phyloP scores from a whole-genome alignment of 2,329 filamentous ascomycete species.

The Tolypocladium guangdongense region DNA sequence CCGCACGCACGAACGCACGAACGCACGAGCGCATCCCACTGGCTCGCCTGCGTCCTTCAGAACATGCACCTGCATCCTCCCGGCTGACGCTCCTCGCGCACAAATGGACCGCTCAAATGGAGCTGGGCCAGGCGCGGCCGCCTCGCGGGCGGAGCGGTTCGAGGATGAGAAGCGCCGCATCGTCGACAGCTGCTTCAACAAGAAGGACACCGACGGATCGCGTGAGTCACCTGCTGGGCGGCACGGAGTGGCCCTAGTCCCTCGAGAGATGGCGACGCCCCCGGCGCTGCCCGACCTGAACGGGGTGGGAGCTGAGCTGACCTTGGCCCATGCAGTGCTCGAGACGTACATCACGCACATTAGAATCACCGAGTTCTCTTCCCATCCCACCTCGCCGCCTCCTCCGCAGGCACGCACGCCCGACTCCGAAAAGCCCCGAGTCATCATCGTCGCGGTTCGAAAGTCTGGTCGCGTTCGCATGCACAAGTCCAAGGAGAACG shows the following conservation, averaged over 20 bases:
- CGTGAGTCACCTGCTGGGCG: constrained; percentile 44
- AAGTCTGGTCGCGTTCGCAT: constrained; percentile 88
- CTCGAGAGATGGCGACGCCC: neutral
- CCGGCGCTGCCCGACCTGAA: neutral
- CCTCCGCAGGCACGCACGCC: constrained; percentile 62
- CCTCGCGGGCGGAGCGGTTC: constrained; percentile 63
- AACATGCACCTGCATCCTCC: constrained; percentile 5
- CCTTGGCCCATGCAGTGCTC: constrained; percentile 16
- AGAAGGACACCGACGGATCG: constrained; percentile 77
- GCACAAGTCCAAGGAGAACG: constrained; percentile 95
- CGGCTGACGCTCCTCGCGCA: constrained; percentile 5
- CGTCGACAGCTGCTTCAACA: constrained; percentile 87
- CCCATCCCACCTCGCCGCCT: constrained; percentile 72
- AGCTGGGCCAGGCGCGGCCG: constrained; percentile 21
- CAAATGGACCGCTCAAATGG: constrained; percentile 30
- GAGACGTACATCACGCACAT: constrained; percentile 99
- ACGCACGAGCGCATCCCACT: neutral
- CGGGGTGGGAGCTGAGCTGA: constrained; percentile 4
- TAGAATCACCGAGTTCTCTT: constrained; percentile 75
- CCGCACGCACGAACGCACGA: neutral
- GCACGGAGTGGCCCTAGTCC: neutral
- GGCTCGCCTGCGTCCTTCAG: neutral
- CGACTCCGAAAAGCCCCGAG: constrained; percentile 72
- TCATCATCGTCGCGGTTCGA: constrained; percentile 88
- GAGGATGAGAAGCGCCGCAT: constrained; percentile 96